Evolutionary conservation across 176 grass and related monocot species (phyloP).

Genomic region (Rhynchospora pubera): DNA sequence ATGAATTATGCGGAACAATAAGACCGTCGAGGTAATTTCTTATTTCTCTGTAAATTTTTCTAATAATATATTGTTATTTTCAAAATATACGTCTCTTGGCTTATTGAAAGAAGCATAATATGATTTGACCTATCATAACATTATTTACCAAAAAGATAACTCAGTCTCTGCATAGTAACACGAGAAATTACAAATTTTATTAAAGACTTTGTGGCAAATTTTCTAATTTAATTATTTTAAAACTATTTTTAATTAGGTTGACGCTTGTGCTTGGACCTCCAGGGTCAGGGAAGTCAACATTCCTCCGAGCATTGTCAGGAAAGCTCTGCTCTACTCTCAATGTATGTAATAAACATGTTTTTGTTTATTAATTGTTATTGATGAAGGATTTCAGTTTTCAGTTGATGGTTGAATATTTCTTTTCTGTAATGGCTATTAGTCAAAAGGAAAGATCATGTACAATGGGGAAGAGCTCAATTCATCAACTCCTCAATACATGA

Average conservation of each 20-base stretch:
- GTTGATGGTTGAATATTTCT: slow-evolving; percentile 9
- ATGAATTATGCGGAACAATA: slow-evolving; percentile 51
- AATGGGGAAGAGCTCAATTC: slow-evolving; percentile 56
- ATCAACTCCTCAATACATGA: slow-evolving; percentile 44
- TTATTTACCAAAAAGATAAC: not conserved
- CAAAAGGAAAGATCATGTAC: slow-evolving; percentile 54
- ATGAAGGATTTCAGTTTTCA: slow-evolving; percentile 11
- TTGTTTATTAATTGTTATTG: not conserved
- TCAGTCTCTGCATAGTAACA: not conserved
- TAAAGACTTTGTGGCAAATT: not conserved
- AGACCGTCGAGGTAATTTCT: slow-evolving; percentile 50
- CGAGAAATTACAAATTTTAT: not conserved
- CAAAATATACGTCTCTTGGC: not conserved
- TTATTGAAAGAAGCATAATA: not conserved
- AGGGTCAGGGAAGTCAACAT: slow-evolving; percentile 81
- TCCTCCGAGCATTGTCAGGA: slow-evolving; percentile 70
- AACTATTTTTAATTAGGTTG: slow-evolving; percentile 49
- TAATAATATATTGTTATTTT: not conserved
- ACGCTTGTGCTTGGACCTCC: slow-evolving; percentile 92
- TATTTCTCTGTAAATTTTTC: not conserved
- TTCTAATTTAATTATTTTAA: slow-evolving; percentile 12
- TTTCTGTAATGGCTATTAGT: slow-evolving; percentile 26
- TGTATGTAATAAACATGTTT: slow-evolving; percentile 29
- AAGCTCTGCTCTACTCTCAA: slow-evolving; percentile 53
- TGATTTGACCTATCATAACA: not conserved